These are phyloP conservation scores for Ogataea ramenticola DNA, from an alignment of 805 yeast genomes.

Conservation along the genomic window DNA sequence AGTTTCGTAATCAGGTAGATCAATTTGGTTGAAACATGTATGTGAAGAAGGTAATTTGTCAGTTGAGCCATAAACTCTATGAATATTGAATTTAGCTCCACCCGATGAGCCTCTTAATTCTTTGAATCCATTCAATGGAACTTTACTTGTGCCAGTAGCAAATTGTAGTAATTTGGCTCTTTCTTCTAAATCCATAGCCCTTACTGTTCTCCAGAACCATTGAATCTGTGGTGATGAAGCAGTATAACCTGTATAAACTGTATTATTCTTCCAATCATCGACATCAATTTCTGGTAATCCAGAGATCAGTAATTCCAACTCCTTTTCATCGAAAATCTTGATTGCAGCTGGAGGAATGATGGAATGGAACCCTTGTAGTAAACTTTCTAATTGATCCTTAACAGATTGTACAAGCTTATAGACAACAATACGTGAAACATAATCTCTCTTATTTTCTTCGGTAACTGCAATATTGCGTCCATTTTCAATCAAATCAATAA, in stretches of 20 bases:
- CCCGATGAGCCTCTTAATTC: conserved; percentile 87
- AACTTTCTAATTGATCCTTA: conserved; percentile 78
- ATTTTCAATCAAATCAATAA: conserved; percentile 72
- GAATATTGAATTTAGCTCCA: conserved; percentile 77
- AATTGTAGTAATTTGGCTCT: conserved; percentile 90
- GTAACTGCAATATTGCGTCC: conserved; percentile 85
- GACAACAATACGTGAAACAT: conserved; percentile 79
- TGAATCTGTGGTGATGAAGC: conserved; percentile 80
- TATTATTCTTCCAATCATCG: conserved; percentile 89
- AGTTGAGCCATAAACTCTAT: conserved; percentile 77
- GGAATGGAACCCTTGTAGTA: conserved; percentile 83
- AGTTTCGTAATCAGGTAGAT: conserved; percentile 85
- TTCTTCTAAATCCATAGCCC: conserved; percentile 89
- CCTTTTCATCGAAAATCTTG: conserved; percentile 90
- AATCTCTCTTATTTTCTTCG: conserved; percentile 84
- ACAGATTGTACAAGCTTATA: conserved; percentile 80
- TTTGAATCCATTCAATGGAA: conserved; percentile 89
- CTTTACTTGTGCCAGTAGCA: conserved; percentile 95
- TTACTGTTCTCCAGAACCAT: conserved; percentile 98
- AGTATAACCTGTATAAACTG: conserved; percentile 74
- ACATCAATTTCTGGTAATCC: conserved; percentile 97
- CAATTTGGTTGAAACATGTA: conserved; percentile 94
- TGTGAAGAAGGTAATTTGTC: conserved; percentile 93
- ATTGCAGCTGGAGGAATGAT: conserved; percentile 79
- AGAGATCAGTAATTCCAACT: conserved; percentile 81